Base-by-base conservation (phyloP, 345 rosid genomes). In the Populus nigra region DNA sequence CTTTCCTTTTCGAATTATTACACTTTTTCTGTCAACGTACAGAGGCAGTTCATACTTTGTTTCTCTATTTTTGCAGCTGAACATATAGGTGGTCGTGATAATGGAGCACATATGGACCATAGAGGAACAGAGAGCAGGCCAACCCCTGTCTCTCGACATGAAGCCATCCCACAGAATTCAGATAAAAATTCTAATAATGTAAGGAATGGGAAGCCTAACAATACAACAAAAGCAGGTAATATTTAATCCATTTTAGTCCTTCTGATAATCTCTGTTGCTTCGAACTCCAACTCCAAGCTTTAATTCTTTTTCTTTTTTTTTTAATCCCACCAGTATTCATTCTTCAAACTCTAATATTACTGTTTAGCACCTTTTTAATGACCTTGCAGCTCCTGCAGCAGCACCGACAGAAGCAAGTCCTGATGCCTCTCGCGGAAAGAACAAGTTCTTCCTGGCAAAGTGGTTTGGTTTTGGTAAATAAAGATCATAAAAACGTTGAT, bases 401-500 rank as follows among this genome's bases (percentile, higher is more conserved):
- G 73, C 78, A 72, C 77, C 76, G 29, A 71, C 68, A 57, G 13
- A 53, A 36, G 69, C 82, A 69, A 36, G 69, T 29, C 68, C 81
- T 17, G 81, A 80, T 74, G 70, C 71, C 27, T 73, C 86, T 77
- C 77, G 83, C 5, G 89, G 89, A 71, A 89, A 91, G 82, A 89
- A 81, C 63, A 85, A 69, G 78, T 87, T 80, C 79, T 89, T 84
- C 85, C 81, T 88, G 20, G 87, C 91, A 70, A 88, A 80, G 69
- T 88, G 88, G 87, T 89, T 88, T 79, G 90, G 90, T 68, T 83
- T 85, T 69, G 90, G 93, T 72, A 89, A 87, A 73, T 91, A 83
- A 87, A 70, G 72, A 16, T 23, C 39, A 12, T 13, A 17, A 62
- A 47, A 22, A 36, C 38, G 10, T 23, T 35, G 7, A 8, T n/a